Evolutionary conservation across 2,329 filamentous ascomycete genomes (phyloP).

Genomic region (Aspergillus fischeri): DNA sequence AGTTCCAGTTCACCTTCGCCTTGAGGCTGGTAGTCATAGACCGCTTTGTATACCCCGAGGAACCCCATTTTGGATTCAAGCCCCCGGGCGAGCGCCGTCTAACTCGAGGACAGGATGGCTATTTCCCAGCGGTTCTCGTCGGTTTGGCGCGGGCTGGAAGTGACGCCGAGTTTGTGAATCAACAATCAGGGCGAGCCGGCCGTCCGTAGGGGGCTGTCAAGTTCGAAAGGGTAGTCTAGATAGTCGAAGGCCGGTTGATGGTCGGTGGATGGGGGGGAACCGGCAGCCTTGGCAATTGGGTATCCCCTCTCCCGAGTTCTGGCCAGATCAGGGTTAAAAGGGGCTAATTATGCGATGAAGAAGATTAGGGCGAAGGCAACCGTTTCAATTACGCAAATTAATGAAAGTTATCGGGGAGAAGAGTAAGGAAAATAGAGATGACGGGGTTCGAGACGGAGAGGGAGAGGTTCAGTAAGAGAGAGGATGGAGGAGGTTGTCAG

Average conservation of each 20-base stretch:
- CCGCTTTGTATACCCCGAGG: constrained; percentile 79
- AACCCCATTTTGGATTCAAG: constrained; percentile 67
- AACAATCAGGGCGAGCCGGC: neutral
- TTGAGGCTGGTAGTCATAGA: constrained; percentile 91
- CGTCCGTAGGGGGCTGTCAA: neutral
- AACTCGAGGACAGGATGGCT: neutral
- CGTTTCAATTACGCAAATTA: neutral
- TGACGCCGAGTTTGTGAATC: neutral
- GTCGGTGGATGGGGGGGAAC: constrained; percentile 14
- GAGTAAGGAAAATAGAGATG: constrained; percentile 4
- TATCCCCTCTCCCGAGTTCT: neutral
- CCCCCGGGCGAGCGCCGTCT: neutral
- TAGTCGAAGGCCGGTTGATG: constrained; percentile 10
- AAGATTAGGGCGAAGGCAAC: neutral
- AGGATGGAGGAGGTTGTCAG: constrained; percentile 15
- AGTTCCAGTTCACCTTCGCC: constrained; percentile 81
- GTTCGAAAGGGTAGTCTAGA: constrained; percentile 2
- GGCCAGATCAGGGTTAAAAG: neutral
- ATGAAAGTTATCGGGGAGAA: neutral
- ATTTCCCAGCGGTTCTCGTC: neutral
- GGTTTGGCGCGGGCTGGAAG: neutral
- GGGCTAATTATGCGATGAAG: constrained; percentile 1
- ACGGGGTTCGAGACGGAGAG: constrained; percentile 1
- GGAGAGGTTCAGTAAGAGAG: constrained; percentile 9
- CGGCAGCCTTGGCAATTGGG: constrained; percentile 4